Evolutionary conservation across 108 stramenopile genomes (phyloP), one percentile per base, ranked within the genome.

Genomic region (Aurantiochytrium sp.): DNA sequence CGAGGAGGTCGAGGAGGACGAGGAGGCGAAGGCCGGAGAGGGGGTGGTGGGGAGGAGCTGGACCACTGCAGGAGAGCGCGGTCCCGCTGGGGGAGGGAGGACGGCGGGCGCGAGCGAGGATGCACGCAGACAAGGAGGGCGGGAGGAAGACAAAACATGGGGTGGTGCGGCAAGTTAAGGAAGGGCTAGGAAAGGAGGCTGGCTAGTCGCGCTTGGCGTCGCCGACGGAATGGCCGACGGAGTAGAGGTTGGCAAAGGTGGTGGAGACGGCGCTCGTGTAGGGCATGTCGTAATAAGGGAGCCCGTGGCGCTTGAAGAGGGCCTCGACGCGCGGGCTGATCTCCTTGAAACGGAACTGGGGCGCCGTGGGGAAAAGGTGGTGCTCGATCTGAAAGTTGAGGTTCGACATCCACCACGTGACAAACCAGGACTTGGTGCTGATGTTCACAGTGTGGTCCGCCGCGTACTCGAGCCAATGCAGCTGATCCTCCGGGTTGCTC

Each of bases 351-450:
- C 97, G 97, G 95, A 99, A 97, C 72, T 98, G 92, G 8, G 99
- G 99, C 91, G 98, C 93, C 89, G 92, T 94, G 25, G 99, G 99
- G 95, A 99, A 99, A 69, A 99, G 94, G 94, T 99, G 99, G 91
- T 99, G 99, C 87, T 99, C 99, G 8, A 99, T 98, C 93, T 99
- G 99, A 87, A 97, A 98, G 89, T 99, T 97, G 10, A 99, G 95
- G 53, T 98, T 98, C 87, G 98, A 98, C 88, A 98, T 99, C 93
- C 98, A 98, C 98, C 98, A 99, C 87, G 98, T 96, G 25, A 98
- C 97, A 64, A 99, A 97, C 88, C 89, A 95, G 1, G 64, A 69
- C 44, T 96, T 96, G 90, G 96, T 92, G n/a, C 96, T 95, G 5
- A 91, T 76, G 88, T 91, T 91, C 91, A 59, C 88, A 18, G 91